phyloP scores from a whole-genome alignment of 2,329 filamentous ascomycete genomes.

The Escovopsis weberi region DNA sequence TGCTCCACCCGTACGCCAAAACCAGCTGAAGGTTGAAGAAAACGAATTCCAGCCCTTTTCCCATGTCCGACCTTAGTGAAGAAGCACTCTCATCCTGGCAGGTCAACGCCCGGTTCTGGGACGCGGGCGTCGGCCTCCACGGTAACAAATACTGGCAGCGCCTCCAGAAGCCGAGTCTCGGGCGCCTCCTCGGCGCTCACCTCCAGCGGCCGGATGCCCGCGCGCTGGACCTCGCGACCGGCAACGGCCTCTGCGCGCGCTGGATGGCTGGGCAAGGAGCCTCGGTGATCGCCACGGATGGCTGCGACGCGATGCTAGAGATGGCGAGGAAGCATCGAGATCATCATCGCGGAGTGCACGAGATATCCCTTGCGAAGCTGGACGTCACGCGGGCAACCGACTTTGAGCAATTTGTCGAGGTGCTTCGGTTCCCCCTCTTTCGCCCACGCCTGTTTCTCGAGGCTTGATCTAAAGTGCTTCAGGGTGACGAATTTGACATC shows the following conservation, averaged over 20 bases:
- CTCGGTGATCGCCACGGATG: slow-evolving; percentile 30
- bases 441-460: too few relatives aligned
- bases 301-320: slow-evolving; percentile 25
- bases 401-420: slow-evolving; percentile 4
- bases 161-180: slow-evolving; percentile 26
- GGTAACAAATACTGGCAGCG: slow-evolving; percentile 31
- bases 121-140: slow-evolving; percentile 21
- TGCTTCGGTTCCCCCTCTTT: background rate
- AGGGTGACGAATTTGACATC: slow-evolving; percentile 24
- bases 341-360: background rate
- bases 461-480: too few relatives aligned
- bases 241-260: slow-evolving; percentile 33
- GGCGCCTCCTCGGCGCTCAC: slow-evolving; percentile 17
- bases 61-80: slow-evolving; percentile 7
- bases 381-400: slow-evolving; percentile 22
- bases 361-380: slow-evolving; percentile 18
- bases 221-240: slow-evolving; percentile 33
- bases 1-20: too few relatives aligned
- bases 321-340: slow-evolving; percentile 13
- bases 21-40: too few relatives aligned
- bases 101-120: slow-evolving; percentile 27
- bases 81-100: slow-evolving; percentile 23
- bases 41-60: background rate
- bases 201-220: slow-evolving; percentile 11
- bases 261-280: slow-evolving; percentile 24